phyloP scores from a whole-genome alignment of 208 protist species.

The Plasmodiophora brassicae region DNA sequence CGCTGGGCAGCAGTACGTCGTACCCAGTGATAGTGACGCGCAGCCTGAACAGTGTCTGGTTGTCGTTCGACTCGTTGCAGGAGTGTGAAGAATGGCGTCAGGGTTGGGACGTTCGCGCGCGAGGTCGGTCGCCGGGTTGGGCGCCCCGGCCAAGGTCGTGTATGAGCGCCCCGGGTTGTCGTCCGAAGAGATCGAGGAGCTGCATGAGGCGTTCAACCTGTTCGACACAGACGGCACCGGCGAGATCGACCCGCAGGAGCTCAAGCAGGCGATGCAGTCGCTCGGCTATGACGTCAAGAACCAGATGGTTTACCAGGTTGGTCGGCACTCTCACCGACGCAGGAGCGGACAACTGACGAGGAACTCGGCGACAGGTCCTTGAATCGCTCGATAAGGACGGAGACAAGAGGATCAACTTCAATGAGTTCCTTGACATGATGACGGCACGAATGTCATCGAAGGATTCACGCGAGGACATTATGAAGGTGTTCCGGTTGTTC shows the following conservation, averaged over 20 bases:
- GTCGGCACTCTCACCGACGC: too few species aligned
- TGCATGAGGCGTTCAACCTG: slow-evolving; percentile 27
- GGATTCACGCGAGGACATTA: slow-evolving; percentile 61
- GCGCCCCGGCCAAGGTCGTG: neutral
- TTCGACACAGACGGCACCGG: slow-evolving; percentile 28
- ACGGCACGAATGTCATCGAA: slow-evolving; percentile 44
- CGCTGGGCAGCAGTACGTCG: too few species aligned
- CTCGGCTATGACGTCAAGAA: slow-evolving; percentile 30
- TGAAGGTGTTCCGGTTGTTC: slow-evolving; percentile 62
- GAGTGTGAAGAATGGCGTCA: too few species aligned
- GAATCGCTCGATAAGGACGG: slow-evolving; percentile 37
- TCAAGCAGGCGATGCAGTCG: slow-evolving; percentile 19
- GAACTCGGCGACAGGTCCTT: slow-evolving; percentile 16
- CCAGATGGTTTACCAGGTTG: slow-evolving; percentile 37
- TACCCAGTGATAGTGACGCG: too few species aligned
- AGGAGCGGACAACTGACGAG: too few species aligned
- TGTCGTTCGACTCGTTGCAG: too few species aligned
- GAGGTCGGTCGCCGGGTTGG: too few species aligned
- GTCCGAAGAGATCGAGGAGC: slow-evolving; percentile 34
- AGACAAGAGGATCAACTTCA: slow-evolving; percentile 50
- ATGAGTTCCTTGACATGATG: slow-evolving; percentile 57
- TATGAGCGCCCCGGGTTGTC: slow-evolving; percentile 29
- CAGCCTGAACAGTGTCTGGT: too few species aligned
- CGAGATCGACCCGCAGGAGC: slow-evolving; percentile 17
- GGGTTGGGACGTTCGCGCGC: too few species aligned